Percentiles rank a stretch among this genome's conserved stretches.
phyloP scores from a whole-genome alignment of 2,329 filamentous ascomycete genomes.

The Penicillium polonicum region DNA sequence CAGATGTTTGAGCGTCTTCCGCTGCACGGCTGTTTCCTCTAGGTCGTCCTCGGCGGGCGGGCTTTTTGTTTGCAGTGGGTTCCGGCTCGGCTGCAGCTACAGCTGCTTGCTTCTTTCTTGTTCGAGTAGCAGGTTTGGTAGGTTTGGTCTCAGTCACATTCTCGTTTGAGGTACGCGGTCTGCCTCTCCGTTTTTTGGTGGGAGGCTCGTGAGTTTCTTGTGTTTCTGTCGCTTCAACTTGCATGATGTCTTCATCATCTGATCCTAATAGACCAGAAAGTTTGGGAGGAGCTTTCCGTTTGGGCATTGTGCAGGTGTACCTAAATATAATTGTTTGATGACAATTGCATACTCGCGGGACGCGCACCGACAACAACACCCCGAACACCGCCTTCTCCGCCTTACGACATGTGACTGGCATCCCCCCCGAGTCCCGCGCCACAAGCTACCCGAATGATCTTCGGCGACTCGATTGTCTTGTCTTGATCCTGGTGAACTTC shows the following conservation, averaged over 20 bases:
- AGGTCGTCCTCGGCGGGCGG: slow-evolving; percentile 30
- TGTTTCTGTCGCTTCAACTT: slow-evolving; percentile 31
- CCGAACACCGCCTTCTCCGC: slow-evolving; percentile 16
- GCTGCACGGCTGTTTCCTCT: slow-evolving; percentile 31
- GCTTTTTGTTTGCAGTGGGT: slow-evolving; percentile 20
- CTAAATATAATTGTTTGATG: neutral
- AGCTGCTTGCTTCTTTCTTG: slow-evolving; percentile 28
- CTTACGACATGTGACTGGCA: slow-evolving; percentile 21
- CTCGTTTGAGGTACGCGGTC: slow-evolving; percentile 43
- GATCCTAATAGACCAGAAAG: slow-evolving; percentile 50
- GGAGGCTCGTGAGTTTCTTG: slow-evolving; percentile 34
- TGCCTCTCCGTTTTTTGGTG: slow-evolving; percentile 39
- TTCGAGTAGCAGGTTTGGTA: slow-evolving; percentile 21
- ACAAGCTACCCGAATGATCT: slow-evolving; percentile 20
- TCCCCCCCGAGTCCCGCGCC: slow-evolving; percentile 19
- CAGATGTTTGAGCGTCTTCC: slow-evolving; percentile 26
- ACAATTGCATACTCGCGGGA: slow-evolving; percentile 1
- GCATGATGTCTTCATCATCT: slow-evolving; percentile 45
- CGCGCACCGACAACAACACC: slow-evolving; percentile 19
- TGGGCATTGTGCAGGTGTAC: slow-evolving; percentile 33
- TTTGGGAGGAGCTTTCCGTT: slow-evolving; percentile 43
- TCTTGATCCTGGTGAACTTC: neutral
- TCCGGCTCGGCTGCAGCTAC: slow-evolving; percentile 8
- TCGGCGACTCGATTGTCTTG: slow-evolving; percentile 5
- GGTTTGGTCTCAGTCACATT: slow-evolving; percentile 45